Evolutionary conservation across 2,329 filamentous ascomycete species (phyloP).

Genomic region (Didymella sp.): DNA sequence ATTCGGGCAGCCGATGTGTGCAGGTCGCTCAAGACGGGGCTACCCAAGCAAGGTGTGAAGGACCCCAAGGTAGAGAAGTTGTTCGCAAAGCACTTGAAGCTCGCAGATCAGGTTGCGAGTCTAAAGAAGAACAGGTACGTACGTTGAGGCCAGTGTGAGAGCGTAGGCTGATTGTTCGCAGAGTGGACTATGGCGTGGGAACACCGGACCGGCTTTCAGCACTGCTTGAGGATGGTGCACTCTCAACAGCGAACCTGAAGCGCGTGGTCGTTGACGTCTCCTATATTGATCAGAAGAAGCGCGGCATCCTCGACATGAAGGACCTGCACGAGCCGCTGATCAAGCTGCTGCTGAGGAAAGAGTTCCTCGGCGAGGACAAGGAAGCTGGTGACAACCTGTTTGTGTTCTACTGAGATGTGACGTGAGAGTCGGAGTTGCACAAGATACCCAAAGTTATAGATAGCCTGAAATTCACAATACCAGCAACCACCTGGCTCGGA

Average conservation of each 20-base stretch:
- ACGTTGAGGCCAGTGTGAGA: too few relatives aligned
- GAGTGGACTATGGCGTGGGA: constrained; percentile 86
- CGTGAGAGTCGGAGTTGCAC: constrained; percentile 4
- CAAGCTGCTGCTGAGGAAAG: constrained; percentile 72
- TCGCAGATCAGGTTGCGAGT: constrained; percentile 82
- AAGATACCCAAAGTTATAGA: constrained; percentile 20
- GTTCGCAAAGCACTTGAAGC: constrained; percentile 98
- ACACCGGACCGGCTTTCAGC: constrained; percentile 85
- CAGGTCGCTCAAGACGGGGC: constrained; percentile 72
- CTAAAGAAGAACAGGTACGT: constrained; percentile 67
- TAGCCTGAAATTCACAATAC: constrained; percentile 1
- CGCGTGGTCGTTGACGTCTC: constrained; percentile 89
- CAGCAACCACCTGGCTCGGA: background rate
- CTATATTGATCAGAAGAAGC: constrained; percentile 92
- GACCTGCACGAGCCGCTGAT: constrained; percentile 85
- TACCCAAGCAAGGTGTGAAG: constrained; percentile 58
- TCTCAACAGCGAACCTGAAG: constrained; percentile 75
- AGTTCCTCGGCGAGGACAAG: constrained; percentile 62
- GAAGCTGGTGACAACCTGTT: constrained; percentile 39
- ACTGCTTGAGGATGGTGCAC: constrained; percentile 78
- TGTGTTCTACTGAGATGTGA: constrained; percentile 40
- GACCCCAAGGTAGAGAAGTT: constrained; percentile 83
- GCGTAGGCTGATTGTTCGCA: constrained; percentile 41
- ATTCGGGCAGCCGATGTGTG: constrained; percentile 85
- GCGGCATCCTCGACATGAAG: constrained; percentile 93